Percentiles rank a stretch among this genome's conserved stretches.
phyloP scores from a whole-genome alignment of 176 grass and related monocot genomes.

The Rhynchospora pubera region DNA sequence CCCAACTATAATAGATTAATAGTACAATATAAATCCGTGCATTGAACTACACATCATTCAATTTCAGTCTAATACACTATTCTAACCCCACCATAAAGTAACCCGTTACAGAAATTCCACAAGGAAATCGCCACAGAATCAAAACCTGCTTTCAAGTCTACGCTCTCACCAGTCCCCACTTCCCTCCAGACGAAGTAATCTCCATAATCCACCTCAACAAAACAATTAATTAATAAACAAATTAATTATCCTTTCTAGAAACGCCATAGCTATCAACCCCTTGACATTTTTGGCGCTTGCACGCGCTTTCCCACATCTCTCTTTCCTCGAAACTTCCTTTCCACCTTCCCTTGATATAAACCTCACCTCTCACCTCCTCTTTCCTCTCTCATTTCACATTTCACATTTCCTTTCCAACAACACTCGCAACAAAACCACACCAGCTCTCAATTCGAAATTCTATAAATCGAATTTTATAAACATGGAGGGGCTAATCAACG shows the following conservation, averaged over 20 bases:
- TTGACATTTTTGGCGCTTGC: constrained; percentile 7
- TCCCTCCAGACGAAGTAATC: constrained; percentile 26
- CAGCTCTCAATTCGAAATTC: background rate
- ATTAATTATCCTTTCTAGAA: constrained; percentile 16
- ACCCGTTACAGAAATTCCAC: background rate
- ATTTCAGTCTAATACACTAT: background rate
- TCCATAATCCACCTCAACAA: background rate
- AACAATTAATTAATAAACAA: background rate
- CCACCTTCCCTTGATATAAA: constrained; percentile 1
- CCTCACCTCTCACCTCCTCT: background rate
- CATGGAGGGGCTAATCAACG: constrained; percentile 13
- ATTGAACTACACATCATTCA: background rate
- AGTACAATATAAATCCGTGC: background rate
- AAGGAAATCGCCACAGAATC: background rate
- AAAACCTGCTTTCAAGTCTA: background rate
- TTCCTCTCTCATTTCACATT: background rate
- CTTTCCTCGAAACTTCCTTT: constrained; percentile 19
- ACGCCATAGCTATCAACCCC: background rate
- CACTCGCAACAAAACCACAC: background rate
- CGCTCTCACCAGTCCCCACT: background rate
- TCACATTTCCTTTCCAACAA: background rate
- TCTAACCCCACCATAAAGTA: background rate
- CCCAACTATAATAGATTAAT: background rate
- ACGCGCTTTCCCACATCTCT: constrained; percentile 17
- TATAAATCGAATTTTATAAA: constrained; percentile 6